A percentile compares a stretch with the other conserved stretches of the same genome.
Evolutionary conservation across 2,329 filamentous ascomycete genomes (phyloP).

Genomic region (Hyphodiscus sp.): DNA sequence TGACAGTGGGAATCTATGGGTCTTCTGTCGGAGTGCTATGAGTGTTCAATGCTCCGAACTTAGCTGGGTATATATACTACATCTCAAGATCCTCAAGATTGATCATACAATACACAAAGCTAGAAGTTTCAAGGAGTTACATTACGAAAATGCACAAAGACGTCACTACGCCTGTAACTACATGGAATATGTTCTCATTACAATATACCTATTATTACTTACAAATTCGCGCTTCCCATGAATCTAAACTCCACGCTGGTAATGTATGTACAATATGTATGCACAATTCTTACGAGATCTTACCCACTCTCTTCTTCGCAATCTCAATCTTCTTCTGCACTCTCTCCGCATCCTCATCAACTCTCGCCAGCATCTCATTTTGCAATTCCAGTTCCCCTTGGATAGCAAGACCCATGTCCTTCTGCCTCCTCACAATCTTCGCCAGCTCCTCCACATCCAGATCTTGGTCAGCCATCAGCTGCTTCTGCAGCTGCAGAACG

Average conservation of each 20-base stretch:
- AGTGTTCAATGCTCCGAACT: too few relatives aligned
- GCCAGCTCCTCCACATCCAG: constrained; percentile 62
- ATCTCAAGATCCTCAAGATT: too few relatives aligned
- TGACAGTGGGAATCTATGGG: too few relatives aligned
- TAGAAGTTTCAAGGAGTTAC: not conserved
- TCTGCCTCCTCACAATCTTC: constrained; percentile 64
- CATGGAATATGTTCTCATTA: not conserved
- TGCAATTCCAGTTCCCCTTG: constrained; percentile 67
- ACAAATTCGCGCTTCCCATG: not conserved
- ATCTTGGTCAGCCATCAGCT: constrained; percentile 71
- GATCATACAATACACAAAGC: not conserved
- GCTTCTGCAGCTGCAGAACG: constrained; percentile 65
- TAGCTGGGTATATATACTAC: too few relatives aligned
- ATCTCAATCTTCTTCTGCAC: constrained; percentile 64
- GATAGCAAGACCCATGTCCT: constrained; percentile 72
- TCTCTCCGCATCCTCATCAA: constrained; percentile 61
- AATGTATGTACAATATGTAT: not conserved
- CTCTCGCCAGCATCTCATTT: constrained; percentile 59
- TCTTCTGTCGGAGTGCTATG: too few relatives aligned
- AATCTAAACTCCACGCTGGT: constrained; percentile 14
- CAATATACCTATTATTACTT: not conserved
- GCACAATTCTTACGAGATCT: constrained; percentile 39
- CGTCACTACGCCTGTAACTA: not conserved
- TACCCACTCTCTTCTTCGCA: constrained; percentile 65
- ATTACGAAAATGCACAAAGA: not conserved